Evolutionary conservation across 441 rosid species (phyloP), one percentile per base, ranked within the genome.

Genomic region (Sinapis alba): DNA sequence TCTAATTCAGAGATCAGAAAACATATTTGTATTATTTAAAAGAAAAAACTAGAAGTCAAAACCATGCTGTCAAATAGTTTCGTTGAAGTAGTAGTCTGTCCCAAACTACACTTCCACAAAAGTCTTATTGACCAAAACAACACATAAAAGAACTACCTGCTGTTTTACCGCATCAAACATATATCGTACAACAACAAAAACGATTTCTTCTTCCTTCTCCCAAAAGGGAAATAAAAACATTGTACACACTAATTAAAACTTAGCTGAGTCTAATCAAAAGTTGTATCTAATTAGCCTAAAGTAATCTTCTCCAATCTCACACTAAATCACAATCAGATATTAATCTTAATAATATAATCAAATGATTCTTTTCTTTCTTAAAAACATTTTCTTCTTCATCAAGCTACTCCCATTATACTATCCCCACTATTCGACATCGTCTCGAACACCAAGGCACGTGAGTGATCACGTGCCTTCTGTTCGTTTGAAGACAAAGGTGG

Each of bases 331-430:
- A 20, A 69, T 41, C 21, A 76, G 1, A 56, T 62, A 43, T 57
- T 62, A 57, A 21, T 63, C 34, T 69, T 62, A 5, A 15, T 26
- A 47, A 28, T 15, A 47, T 16, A 30, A 67, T 60, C 30, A 58
- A 47, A 50, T 24, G 18, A 67, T 58, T 13, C 6, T 13, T 28
- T 28, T 27, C 8, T 45, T 45, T 27, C 9, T 23, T 23, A 23
- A 23, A 38, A 34, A 30, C 65, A 43, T 30, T 56, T 30, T 65
- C 73, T 59, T 77, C 73, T 50, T 71, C 69, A 78, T 91, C 86
- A 93, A 66, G 97, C 97, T 34, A 91, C 93, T 62, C 88, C 91
- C 68, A 91, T 91, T 69, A 86, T 87, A 82, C 83, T 93, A 71
- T 89, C 93, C 9, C 97, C 87, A 53, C 87, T 79, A 65, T 24